Base-by-base conservation (phyloP, 108 stramenopile genomes). In the Chaetoceros tenuissimus region DNA sequence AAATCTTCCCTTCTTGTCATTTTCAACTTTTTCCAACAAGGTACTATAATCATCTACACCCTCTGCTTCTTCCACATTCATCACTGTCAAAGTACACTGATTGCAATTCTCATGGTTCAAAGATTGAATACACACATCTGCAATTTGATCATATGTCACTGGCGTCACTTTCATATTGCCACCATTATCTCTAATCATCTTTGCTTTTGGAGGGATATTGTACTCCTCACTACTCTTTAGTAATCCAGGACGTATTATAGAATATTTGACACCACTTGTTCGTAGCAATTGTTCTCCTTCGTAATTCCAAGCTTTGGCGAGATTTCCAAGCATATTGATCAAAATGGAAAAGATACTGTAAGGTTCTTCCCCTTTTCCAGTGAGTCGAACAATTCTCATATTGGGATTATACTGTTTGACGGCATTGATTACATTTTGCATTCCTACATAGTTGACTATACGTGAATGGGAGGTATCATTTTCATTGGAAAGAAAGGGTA, bases 251-350 rank as follows among this genome's bases (percentile, higher is more conserved):
- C 86, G 60, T 44, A 88, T 64, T 53, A 88, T 84, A 24, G 81
- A 80, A 57, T 88, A 88, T 46, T 83, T 80, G 29, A 87, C 28
- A 40, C 51, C 59, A 30, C 62, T 62, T 23, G 17, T 31, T 7
- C 82, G 66, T 24, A 88, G 55, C 16, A 77, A 49, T 57, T 72
- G 73, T 57, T 88, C 86, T 8, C 86, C 86, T 64, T 88, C 75
- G 49, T 88, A 88, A 52, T 88, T 88, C 86, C 86, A 88, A 22
- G 66, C 81, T 53, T 88, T 88, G 57, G 82, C 82, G 69, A 84
- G 74, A 45, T 65, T 62, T 20, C 86, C 86, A 31, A 88, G 48
- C 63, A 77, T 62, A 59, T 88, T 88, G 48, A 88, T 80, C 21
- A 84, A 60, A 3, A 88, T 65, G 16, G 80, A 59, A 56, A 88